phyloP scores from a whole-genome alignment of 1,284 basidiomycete genomes.

The Cutaneotrichosporon sp. region DNA sequence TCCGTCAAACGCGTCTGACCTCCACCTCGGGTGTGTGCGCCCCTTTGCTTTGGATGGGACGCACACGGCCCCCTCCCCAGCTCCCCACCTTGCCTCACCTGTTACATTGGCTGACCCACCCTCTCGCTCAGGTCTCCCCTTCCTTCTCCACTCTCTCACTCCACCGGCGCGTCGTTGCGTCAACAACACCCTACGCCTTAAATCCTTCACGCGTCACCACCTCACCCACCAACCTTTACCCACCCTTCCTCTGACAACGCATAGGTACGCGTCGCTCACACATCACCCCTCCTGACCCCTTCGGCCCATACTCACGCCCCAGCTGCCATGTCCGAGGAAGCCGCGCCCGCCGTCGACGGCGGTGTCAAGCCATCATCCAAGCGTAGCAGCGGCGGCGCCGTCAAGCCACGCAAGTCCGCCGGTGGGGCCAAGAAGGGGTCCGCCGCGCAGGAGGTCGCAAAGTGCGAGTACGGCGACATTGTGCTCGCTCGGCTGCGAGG shows the following conservation, averaged over 20 bases:
- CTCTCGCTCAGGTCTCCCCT: neutral
- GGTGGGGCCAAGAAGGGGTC: constrained; percentile 14
- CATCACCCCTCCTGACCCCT: neutral
- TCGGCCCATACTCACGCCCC: neutral
- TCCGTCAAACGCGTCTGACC: neutral
- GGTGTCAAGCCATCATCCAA: constrained; percentile 42
- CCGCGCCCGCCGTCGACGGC: constrained; percentile 13
- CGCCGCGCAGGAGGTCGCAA: constrained; percentile 29
- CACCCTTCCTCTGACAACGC: constrained; percentile 3
- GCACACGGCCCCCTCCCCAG: neutral
- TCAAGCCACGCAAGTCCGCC: constrained; percentile 44
- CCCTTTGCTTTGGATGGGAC: too few species aligned
- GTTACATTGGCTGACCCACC: neutral
- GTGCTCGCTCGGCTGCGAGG: constrained; percentile 92
- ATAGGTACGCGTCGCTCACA: constrained; percentile 9
- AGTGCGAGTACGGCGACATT: constrained; percentile 69
- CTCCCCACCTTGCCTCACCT: neutral
- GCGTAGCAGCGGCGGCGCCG: constrained; percentile 31
- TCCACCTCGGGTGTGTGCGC: neutral
- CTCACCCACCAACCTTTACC: neutral
- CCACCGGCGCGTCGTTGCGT: constrained; percentile 8
- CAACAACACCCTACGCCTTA: constrained; percentile 10
- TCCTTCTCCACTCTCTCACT: neutral
- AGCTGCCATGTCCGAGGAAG: constrained; percentile 25
- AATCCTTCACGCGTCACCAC: constrained; percentile 3